phyloP scores from a whole-genome alignment of 371 early-diverging fungal genomes.

The Mortierella sp. region DNA sequence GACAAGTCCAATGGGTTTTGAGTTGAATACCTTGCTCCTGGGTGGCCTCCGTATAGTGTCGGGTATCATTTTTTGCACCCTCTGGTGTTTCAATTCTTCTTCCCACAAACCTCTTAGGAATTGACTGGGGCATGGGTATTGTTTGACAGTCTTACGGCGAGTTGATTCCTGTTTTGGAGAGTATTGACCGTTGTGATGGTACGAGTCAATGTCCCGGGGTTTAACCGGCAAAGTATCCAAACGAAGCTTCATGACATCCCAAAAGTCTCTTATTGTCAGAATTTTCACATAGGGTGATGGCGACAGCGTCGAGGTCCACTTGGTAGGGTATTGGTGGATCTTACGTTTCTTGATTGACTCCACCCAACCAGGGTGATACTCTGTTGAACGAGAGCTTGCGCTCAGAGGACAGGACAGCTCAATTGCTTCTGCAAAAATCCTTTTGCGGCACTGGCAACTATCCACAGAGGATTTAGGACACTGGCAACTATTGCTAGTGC shows the following conservation, averaged over 20 bases:
- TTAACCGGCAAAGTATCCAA: conserved; percentile 10
- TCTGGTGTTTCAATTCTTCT: conserved; percentile 27
- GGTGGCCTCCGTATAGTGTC: conserved; percentile 28
- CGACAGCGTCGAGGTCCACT: conserved; percentile 41
- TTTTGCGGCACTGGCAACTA: conserved; percentile 30
- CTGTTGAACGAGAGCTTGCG: conserved; percentile 4
- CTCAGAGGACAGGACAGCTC: conserved; percentile 27
- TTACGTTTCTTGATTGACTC: conserved; percentile 47
- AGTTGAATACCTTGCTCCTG: conserved; percentile 31
- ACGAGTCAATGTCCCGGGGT: background rate
- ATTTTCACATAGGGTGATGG: conserved; percentile 40
- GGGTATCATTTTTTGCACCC: conserved; percentile 39
- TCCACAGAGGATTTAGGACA: conserved; percentile 3
- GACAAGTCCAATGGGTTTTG: conserved; percentile 12
- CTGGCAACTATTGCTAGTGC: background rate
- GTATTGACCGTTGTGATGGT: background rate
- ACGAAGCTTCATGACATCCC: conserved; percentile 38
- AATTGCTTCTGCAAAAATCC: conserved; percentile 38
- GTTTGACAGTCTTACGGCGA: conserved; percentile 3
- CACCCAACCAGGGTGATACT: conserved; percentile 38
- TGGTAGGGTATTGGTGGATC: conserved; percentile 40
- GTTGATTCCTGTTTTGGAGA: background rate
- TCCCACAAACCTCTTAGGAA: conserved; percentile 46
- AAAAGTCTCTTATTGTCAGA: conserved; percentile 28
- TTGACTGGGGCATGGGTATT: conserved; percentile 9